phyloP scores from a whole-genome alignment of 2,329 filamentous ascomycete species.

The Pochonia chlamydosporia region DNA sequence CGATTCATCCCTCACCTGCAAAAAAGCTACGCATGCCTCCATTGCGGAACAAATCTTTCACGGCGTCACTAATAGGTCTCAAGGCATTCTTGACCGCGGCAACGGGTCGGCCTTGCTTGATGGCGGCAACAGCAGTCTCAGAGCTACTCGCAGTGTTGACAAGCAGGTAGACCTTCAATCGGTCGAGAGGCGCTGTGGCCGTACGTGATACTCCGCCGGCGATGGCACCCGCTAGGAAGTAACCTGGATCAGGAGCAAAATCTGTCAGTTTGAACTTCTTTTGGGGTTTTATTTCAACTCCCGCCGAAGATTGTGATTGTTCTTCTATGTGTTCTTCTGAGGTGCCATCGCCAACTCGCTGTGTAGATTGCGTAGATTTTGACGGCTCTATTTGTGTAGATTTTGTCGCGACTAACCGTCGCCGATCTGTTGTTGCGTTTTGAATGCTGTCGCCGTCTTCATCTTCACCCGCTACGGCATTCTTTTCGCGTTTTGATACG shows the following conservation, averaged over 20 bases:
- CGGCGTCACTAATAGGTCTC: constrained; percentile 65
- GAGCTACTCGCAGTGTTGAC: constrained; percentile 63
- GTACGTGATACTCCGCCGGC: constrained; percentile 94
- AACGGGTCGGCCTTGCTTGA: constrained; percentile 63
- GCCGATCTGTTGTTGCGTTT: constrained; percentile 17
- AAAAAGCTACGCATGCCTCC: constrained; percentile 88
- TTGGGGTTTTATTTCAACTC: constrained; percentile 22
- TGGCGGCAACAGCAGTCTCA: constrained; percentile 55
- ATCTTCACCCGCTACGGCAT: constrained; percentile 6
- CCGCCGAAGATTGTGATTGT: constrained; percentile 26
- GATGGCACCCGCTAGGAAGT: constrained; percentile 92
- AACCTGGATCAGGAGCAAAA: constrained; percentile 84
- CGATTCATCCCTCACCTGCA: constrained; percentile 83
- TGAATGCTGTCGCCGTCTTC: constrained; percentile 14
- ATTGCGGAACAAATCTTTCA: constrained; percentile 74
- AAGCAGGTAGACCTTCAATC: constrained; percentile 94
- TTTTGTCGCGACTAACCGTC: constrained; percentile 16
- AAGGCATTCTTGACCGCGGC: constrained; percentile 60
- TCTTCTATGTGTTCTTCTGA: constrained; percentile 18
- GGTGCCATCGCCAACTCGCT: constrained; percentile 30
- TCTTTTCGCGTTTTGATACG: constrained; percentile 11
- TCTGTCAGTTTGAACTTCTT: constrained; percentile 54
- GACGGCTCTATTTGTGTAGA: constrained; percentile 11
- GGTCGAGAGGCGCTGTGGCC: constrained; percentile 90
- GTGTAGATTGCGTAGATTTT: constrained; percentile 13